Evolutionary conservation across 345 rosid species (phyloP), one percentile per base, ranked within the genome.

Genomic region (Draba incana): DNA sequence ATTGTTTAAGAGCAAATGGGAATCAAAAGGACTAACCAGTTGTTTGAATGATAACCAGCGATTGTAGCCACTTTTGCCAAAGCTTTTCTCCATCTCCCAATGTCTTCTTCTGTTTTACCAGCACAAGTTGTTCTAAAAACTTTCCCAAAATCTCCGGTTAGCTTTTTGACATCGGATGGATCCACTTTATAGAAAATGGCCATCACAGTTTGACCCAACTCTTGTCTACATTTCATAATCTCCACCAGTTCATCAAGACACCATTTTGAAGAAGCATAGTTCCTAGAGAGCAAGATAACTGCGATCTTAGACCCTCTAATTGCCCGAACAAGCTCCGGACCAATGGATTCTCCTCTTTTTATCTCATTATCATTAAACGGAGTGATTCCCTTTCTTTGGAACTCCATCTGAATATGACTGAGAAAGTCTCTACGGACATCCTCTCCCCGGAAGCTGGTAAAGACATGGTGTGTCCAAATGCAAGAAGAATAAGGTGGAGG

Each of bases 351-450:
- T 9, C 66, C 12, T 53, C 70, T 53, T 53, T 11, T 42, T 10
- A 42, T 66, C 6, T 53, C n/a, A 4, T 66, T 53, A 30, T 66
- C 61, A 7, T 1, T 13, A 43, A 66, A 66, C 0, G 43, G 9
- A 28, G 70, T 42, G 61, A 66, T 66, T 28, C 51, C 61, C 14
- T 25, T 52, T 28, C 70, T 66, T 42, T 65, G 41, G 5, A 65
- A 41, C 51, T 65, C 70, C 41, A 11, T 27, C 6, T 27, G 51
- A 65, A 65, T 41, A 3, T 65, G 70, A 65, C 70, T 52, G 16
- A 65, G 8, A 2, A 65, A 65, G 51, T 53, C 30, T 52, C 30
- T 52, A 6, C 60, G 70, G 1, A 65, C 65, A 10, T 61, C 65
- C 44, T 28, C 41, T 27, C 65, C 65, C 0, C 52, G 41, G 52